phyloP scores from a whole-genome alignment of 129 eudicot species.

The Chrysanthemum lavandulifolium region DNA sequence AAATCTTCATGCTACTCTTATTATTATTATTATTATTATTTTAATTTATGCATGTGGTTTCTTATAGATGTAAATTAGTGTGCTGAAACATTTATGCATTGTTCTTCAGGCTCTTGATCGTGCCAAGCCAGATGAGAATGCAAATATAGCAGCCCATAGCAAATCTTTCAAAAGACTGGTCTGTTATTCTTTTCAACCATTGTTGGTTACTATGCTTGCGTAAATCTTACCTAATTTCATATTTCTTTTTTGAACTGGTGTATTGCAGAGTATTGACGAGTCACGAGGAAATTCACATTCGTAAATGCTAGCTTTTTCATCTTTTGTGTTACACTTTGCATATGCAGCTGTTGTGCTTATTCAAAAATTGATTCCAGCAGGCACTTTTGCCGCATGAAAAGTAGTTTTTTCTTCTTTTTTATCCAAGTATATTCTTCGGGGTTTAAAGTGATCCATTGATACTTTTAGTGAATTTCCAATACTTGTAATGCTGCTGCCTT shows the following conservation, averaged over 20 bases:
- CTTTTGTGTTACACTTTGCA: slow-evolving; percentile 26
- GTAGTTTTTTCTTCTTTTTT: slow-evolving; percentile 2
- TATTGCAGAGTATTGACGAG: slow-evolving; percentile 54
- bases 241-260: not conserved
- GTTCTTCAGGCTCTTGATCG: slow-evolving; percentile 65
- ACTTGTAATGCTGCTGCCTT: slow-evolving; percentile 1
- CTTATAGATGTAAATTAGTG: not conserved
- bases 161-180: slow-evolving; percentile 76
- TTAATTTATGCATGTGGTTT: not conserved
- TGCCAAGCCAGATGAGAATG: slow-evolving; percentile 67
- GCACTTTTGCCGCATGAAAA: slow-evolving; percentile 20
- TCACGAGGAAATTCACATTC: slow-evolving; percentile 42
- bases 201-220: slow-evolving; percentile 7
- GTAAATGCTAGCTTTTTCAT: slow-evolving; percentile 23
- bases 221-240: slow-evolving; percentile 1
- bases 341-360: slow-evolving; percentile 26
- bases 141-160: slow-evolving; percentile 44
- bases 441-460: slow-evolving; percentile 25
- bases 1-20: too few relatives aligned
- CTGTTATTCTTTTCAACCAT: slow-evolving; percentile 7
- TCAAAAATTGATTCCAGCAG: slow-evolving; percentile 18
- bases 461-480: slow-evolving; percentile 1
- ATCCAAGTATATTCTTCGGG: slow-evolving; percentile 18
- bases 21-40: not conserved
- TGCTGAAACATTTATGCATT: slow-evolving; percentile 19